Base-by-base conservation (phyloP, 306 rosid species). In the Acacia melanoxylon region DNA sequence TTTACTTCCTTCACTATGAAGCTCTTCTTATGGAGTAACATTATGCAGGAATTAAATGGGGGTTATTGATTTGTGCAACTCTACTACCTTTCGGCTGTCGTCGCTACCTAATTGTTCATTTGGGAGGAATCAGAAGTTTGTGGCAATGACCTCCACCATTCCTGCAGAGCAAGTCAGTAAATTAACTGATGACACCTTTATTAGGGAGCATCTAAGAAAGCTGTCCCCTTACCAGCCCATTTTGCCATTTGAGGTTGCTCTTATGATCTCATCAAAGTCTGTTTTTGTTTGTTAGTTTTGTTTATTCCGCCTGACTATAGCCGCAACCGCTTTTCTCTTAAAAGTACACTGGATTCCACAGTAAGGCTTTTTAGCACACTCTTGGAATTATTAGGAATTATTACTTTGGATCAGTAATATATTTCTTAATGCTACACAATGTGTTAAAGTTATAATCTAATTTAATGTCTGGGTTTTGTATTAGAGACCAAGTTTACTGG, bases 141-240 rank as follows among this genome's bases (percentile, higher is more conserved):
- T 89, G 68, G 79, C 90, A 12, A 91, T 92, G 98, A 80, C 96
- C 14, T 86, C 98, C 40, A 58, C 81, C 27, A 44, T 85, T 83
- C 95, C 95, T 45, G 84, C 83, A 13, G 88, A 85, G 69, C 89
- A 84, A 61, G 90, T 86, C 74, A 82, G 58, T 66, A 86, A 80
- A 42, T 85, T 89, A 63, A 84, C 91, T 1, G 98, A 92, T 11
- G 99, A 95, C 63, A 92, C 93, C 24, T 95, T 95, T 85, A 93
- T 95, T 70, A 91, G 98, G 75, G 42, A 93, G 68, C 99, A 95
- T 88, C 88, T 95, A 68, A 89, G 91, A 75, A 86, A 89, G 54
- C 86, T 95, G 87, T 82, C 96, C 80, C 98, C 99, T 78, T 93
- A 93, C 81, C 99, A 95, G 56, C 91, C 99, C 78, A 95, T 95